Evolutionary conservation across 2,329 filamentous ascomycete species (phyloP).

Genomic region (Ascochyta fabae): DNA sequence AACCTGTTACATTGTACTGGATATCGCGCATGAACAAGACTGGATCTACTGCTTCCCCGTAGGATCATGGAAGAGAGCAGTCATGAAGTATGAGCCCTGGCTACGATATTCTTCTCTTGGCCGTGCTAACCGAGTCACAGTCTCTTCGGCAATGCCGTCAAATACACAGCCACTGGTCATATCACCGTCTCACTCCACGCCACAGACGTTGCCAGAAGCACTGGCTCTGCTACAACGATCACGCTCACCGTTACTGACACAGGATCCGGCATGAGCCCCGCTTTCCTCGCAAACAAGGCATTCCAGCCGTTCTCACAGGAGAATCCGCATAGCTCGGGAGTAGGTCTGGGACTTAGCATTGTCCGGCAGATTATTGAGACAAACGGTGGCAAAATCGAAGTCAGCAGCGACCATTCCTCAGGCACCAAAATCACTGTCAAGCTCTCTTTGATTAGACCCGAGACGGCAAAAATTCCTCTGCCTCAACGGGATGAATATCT

Average conservation of each 20-base stretch:
- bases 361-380: constrained; percentile 39
- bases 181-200: constrained; percentile 37
- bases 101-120: too few species aligned
- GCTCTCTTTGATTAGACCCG: constrained; percentile 21
- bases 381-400: constrained; percentile 37
- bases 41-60: constrained; percentile 54
- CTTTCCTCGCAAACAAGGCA: constrained; percentile 39
- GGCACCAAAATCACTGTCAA: constrained; percentile 31
- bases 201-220: not conserved
- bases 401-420: constrained; percentile 28
- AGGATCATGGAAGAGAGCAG: constrained; percentile 44
- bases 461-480: not conserved
- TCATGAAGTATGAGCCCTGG: constrained; percentile 35
- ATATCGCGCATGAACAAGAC: constrained; percentile 31
- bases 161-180: constrained; percentile 43
- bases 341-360: constrained; percentile 40
- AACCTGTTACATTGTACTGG: constrained; percentile 36
- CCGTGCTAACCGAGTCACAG: constrained; percentile 2
- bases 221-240: constrained; percentile 19
- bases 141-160: constrained; percentile 47
- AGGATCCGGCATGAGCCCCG: constrained; percentile 43
- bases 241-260: constrained; percentile 48
- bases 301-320: constrained; percentile 48
- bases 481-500: constrained; percentile 22
- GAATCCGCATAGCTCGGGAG: constrained; percentile 31